Evolutionary conservation across 768 basidiomycete species (phyloP), one percentile per base, ranked within the genome.

Genomic region (Calocybe gangraenosa): DNA sequence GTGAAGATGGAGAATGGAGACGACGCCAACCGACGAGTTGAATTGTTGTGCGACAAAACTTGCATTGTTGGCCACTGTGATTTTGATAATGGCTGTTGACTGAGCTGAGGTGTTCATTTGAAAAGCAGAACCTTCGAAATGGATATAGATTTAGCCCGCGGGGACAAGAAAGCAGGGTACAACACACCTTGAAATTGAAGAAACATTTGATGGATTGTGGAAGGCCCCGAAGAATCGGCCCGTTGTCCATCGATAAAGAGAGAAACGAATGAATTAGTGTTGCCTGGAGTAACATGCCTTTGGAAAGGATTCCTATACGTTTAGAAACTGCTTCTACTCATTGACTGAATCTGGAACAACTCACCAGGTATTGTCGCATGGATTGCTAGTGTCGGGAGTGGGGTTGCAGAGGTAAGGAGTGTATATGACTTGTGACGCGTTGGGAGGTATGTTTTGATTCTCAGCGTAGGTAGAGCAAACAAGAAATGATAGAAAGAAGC

Each of bases 191-290:
- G 67, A 61, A 81, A 78, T 23, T 63, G 65, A 44, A 82, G 57
- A 54, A 81, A 82, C 64, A 81, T 65, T 47, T 82, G 81, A 1
- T 79, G 80, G 46, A 78, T 59, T 31, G 77, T 66, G 44, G n/a
- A n/a, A n/a, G n/a, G n/a, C n/a, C 70, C 59, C 17, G 58, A 67
- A 13, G 69, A 61, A 32, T 59, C 61, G 31, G 67, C 55, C 52
- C 66, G 64, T 4, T 76, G 73, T 1, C 79, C 79, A 35, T 58
- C 49, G 15, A 76, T 74, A 30, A 68, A 28, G 25, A 28, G 6
- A 28, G 11, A 63, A 19, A 69, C 60, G 25, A 61, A 46, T 7
- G 54, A n/a, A n/a, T n/a, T n/a, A n/a, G n/a, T n/a, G n/a, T n/a
- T n/a, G n/a, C n/a, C n/a, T 47, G 25, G 46, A 38, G 17, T 54